Evolutionary conservation across 2,329 filamentous ascomycete species (phyloP).

Genomic region (Xylaria sp.): DNA sequence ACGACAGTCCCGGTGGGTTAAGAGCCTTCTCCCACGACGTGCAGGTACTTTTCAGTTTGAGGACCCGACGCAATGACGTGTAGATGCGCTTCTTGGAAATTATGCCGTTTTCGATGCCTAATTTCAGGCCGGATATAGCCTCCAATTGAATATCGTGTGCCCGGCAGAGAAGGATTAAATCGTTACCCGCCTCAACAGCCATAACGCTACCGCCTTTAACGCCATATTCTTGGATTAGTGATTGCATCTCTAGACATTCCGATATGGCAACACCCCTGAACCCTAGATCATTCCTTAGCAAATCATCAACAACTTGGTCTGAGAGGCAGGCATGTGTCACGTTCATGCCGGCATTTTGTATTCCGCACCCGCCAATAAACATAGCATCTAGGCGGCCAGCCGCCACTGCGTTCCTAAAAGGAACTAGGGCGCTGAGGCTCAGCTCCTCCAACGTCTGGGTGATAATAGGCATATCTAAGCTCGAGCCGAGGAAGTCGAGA

Average conservation of each 20-base stretch:
- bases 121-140: slow-evolving; percentile 87
- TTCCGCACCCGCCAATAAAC: slow-evolving; percentile 95
- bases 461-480: slow-evolving; percentile 92
- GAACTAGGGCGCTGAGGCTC: slow-evolving; percentile 89
- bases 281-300: slow-evolving; percentile 86
- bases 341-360: slow-evolving; percentile 90
- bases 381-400: slow-evolving; percentile 87
- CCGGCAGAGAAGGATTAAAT: slow-evolving; percentile 87
- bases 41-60: slow-evolving; percentile 84
- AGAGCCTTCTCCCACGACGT: slow-evolving; percentile 92
- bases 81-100: slow-evolving; percentile 83
- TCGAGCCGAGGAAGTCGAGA: slow-evolving; percentile 90
- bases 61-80: slow-evolving; percentile 80
- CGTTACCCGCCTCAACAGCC: slow-evolving; percentile 96
- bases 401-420: slow-evolving; percentile 89
- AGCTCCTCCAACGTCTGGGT: slow-evolving; percentile 94
- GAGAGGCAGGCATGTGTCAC: slow-evolving; percentile 95
- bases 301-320: slow-evolving; percentile 90
- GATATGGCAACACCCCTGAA: slow-evolving; percentile 95
- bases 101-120: slow-evolving; percentile 90
- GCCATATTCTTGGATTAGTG: slow-evolving; percentile 94
- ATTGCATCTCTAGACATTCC: slow-evolving; percentile 97
- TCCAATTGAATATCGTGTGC: slow-evolving; percentile 91
- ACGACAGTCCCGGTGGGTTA: slow-evolving; percentile 82
- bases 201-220: slow-evolving; percentile 97